A percentile compares a stretch with the other conserved stretches of the same genome.
These are phyloP conservation scores for Pleurostoma richardsiae DNA, from an alignment of 2,329 filamentous ascomycete genomes.

Conservation along the genomic window DNA sequence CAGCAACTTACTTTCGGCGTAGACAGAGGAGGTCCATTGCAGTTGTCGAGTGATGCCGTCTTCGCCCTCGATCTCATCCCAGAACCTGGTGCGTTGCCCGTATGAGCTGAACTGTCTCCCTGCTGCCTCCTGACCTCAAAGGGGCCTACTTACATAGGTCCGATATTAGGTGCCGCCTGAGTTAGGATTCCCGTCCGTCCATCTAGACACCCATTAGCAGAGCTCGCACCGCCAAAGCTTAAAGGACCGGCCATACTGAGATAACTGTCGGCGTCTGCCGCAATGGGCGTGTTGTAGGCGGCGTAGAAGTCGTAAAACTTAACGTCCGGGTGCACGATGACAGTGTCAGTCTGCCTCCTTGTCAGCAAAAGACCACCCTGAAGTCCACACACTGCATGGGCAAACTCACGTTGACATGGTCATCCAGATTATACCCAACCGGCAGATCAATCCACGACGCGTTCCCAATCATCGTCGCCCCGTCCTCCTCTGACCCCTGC, in stretches of 20 bases:
- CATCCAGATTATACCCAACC: conserved; percentile 43
- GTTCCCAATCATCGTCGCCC: conserved; percentile 37
- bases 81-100: conserved; percentile 21
- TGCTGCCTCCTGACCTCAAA: no score
- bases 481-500: conserved; percentile 31
- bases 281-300: conserved; percentile 47
- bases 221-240: no score
- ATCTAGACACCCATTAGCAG: no score
- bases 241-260: conserved; percentile 20
- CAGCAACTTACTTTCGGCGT: conserved; percentile 11
- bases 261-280: conserved; percentile 35
- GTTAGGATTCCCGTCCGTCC: conserved; percentile 54
- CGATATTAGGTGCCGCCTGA: conserved; percentile 62
- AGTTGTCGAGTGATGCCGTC: conserved; percentile 60
- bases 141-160: conserved; percentile 34
- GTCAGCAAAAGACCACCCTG: no score
- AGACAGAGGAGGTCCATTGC: conserved; percentile 57
- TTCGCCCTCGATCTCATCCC: conserved; percentile 50
- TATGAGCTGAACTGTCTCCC: no score
- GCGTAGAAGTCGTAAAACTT: conserved; percentile 61
- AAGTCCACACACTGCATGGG: no score
- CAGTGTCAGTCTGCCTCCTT: conserved; percentile 35
- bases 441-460: conserved; percentile 41
- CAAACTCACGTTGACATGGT: conserved; percentile 22
- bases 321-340: conserved; percentile 36